phyloP scores from a whole-genome alignment of 495 filamentous ascomycete genomes.

The Pyrenula aspistea region DNA sequence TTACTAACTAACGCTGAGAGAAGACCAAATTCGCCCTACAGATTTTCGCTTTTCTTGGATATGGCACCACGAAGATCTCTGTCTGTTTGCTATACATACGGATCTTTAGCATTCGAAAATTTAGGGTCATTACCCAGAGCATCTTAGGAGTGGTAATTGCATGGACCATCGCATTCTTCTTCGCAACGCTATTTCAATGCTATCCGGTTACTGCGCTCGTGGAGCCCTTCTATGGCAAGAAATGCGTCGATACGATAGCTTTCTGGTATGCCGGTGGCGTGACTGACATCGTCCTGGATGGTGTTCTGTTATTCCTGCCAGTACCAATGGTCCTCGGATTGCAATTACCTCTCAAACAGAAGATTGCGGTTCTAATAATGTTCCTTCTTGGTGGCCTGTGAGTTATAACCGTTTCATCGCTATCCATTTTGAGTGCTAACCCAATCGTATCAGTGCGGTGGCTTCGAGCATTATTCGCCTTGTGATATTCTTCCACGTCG shows the following conservation, averaged over 20 bases:
- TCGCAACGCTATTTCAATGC: conserved; percentile 1
- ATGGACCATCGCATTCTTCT: neutral
- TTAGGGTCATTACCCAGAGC: neutral
- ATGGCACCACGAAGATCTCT: conserved; percentile 4
- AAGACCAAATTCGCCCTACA: too few species aligned
- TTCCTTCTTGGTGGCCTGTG: conserved; percentile 21
- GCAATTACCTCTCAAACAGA: conserved; percentile 12
- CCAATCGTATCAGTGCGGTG: too few species aligned
- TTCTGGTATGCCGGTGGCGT: conserved; percentile 15
- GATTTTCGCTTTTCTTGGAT: too few species aligned
- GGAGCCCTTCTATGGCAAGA: conserved; percentile 2
- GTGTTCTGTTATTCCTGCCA: conserved; percentile 18
- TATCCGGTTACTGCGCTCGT: neutral
- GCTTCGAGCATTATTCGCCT: too few species aligned
- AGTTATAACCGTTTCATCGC: conserved; percentile 6
- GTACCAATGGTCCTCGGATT: conserved; percentile 15
- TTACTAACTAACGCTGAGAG: too few species aligned
- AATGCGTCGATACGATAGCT: conserved; percentile 17
- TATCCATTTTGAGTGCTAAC: too few species aligned
- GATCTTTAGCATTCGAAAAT: conserved; percentile 3
- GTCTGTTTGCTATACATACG: conserved; percentile 11
- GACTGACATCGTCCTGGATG: conserved; percentile 17
- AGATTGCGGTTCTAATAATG: conserved; percentile 12
- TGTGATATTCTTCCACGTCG: neutral
- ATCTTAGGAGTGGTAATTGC: neutral